Conservation (phyloP, 768 basidiomycete species). For the Hemileccinum impolitum region DNA sequence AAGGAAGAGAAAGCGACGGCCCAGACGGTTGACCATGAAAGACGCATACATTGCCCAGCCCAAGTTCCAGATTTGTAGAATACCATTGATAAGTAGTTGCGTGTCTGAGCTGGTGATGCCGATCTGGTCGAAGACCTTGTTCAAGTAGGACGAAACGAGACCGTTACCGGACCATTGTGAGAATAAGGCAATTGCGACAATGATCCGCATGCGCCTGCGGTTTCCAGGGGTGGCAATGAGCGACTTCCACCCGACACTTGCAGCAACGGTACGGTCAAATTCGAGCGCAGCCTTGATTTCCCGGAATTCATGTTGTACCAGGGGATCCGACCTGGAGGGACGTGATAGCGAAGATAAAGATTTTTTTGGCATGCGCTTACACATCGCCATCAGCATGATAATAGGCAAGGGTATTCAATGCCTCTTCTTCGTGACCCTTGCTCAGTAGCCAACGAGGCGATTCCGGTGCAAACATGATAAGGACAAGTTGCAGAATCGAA, state of each 20-base stretch:
- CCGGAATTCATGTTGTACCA: constrained; percentile 70
- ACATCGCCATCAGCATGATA: constrained; percentile 79
- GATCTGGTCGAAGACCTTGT: constrained; percentile 63
- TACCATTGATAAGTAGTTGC: constrained; percentile 82
- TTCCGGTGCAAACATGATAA: constrained; percentile 75
- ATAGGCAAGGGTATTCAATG: constrained; percentile 65
- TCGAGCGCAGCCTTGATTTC: constrained; percentile 79
- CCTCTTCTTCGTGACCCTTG: constrained; percentile 70
- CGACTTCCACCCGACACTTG: constrained; percentile 65
- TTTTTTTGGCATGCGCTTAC: constrained; percentile 28
- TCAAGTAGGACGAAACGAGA: constrained; percentile 81
- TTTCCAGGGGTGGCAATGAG: constrained; percentile 68
- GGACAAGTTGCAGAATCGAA: constrained; percentile 58
- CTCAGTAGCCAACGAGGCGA: constrained; percentile 80
- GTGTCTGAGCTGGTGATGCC: constrained; percentile 58
- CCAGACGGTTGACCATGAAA: constrained; percentile 58
- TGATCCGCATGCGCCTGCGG: constrained; percentile 71
- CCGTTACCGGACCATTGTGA: constrained; percentile 86
- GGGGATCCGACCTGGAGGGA: constrained; percentile 48
- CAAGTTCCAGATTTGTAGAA: constrained; percentile 82
- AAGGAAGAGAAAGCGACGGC: constrained; percentile 68
- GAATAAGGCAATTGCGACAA: constrained; percentile 77
- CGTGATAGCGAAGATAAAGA: not conserved
- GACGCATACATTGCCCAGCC: constrained; percentile 56
- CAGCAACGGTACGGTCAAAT: constrained; percentile 56